Evolutionary conservation across 2,329 filamentous ascomycete species (phyloP), one percentile per base, ranked within the genome.

Genomic region (Akanthomyces muscarius): DNA sequence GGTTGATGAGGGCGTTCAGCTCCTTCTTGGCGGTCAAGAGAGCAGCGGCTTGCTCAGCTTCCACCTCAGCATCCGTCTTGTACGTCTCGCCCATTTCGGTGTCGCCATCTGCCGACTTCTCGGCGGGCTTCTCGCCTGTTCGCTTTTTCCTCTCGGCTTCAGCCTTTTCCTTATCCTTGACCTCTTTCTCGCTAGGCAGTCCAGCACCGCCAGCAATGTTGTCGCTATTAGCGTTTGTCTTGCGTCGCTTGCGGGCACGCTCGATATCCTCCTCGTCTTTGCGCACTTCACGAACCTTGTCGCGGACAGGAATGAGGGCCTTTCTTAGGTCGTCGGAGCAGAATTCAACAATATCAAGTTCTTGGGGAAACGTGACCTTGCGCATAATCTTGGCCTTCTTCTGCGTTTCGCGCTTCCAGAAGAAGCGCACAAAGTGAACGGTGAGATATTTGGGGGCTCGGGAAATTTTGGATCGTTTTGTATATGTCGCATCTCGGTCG

Each of bases 371-470:
- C 0, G 92, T 94, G 63, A 99, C 95, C 78, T 98, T 99, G 74
- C 93, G 91, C 91, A 99, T 94, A 70, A 99, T 99, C 83, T 99
- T 99, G 68, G 94, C 93, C 83, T 99, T 99, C 81, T 98, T 98
- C 76, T 96, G 89, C 4, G 91, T 92, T 69, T 96, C 92, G 53
- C 89, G 87, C 73, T 96, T 94, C 95, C 95, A 99, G 80, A 94
- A 97, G 80, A 99, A 99, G 67, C 95, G 91, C 63, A 99, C 91
- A 74, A 99, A 97, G 76, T 99, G 95, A 4, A 99, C 91, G 0
- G 95, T 95, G 51, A 99, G 83, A 74, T 99, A 97, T 76, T 97
- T 96, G 21, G 95, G 95, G 55, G 97, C 81, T 23, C 94, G 89
- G 13, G 93, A 86, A 69, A 99, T 96, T 72, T 89, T 87, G n/a